Evolutionary conservation across 805 yeast genomes (phyloP).

Genomic region (Blastobotrys peoriensis): DNA sequence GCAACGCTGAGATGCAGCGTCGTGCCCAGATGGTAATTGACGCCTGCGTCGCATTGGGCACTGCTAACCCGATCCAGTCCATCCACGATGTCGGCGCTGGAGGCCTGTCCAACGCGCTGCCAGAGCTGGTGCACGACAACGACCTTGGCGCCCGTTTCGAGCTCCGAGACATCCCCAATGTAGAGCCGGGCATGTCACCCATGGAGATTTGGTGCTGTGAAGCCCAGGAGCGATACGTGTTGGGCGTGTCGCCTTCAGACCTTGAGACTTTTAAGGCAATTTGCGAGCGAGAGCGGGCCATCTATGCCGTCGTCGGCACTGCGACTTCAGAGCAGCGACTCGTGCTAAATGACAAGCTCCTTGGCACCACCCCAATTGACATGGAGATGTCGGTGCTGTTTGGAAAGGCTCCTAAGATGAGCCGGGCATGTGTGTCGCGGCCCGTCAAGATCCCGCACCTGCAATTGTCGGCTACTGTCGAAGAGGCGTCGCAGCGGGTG

Average conservation of each 20-base stretch:
- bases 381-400: slow-evolving; percentile 90
- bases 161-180: slow-evolving; percentile 78
- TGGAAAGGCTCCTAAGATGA: slow-evolving; percentile 96
- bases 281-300: slow-evolving; percentile 93
- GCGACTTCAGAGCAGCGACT: slow-evolving; percentile 86
- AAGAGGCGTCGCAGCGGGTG: slow-evolving; percentile 74
- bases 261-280: slow-evolving; percentile 64
- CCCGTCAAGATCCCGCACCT: slow-evolving; percentile 41
- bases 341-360: slow-evolving; percentile 68
- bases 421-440: slow-evolving; percentile 63
- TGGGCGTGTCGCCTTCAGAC: slow-evolving; percentile 82
- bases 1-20: slow-evolving; percentile 98
- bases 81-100: slow-evolving; percentile 99
- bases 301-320: slow-evolving; percentile 90
- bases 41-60: slow-evolving; percentile 81
- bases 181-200: slow-evolving; percentile 98
- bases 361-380: slow-evolving; percentile 85
- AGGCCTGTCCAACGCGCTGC: slow-evolving; percentile 93
- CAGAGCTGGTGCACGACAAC: slow-evolving; percentile 96
- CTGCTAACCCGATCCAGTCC: slow-evolving; percentile 75
- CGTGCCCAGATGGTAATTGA: slow-evolving; percentile 98
- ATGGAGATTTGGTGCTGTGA: slow-evolving; percentile 99
- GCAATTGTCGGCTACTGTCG: slow-evolving; percentile 32
- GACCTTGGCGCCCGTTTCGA: slow-evolving; percentile 92
- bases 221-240: slow-evolving; percentile 95